Conservation (phyloP, 139 green algal genomes). For the Closterium sp. region DNA sequence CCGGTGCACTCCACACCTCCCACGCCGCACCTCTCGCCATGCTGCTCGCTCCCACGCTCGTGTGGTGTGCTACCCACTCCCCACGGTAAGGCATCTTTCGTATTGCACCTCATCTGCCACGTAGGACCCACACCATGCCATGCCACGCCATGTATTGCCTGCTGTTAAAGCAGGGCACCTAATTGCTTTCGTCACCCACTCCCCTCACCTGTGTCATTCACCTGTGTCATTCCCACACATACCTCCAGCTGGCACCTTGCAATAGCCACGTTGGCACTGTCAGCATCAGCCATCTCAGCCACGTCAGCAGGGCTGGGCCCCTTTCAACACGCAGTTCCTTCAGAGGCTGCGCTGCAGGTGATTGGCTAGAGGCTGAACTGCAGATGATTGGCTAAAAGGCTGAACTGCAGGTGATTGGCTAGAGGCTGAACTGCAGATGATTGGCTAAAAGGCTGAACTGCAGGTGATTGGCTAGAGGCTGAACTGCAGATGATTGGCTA, state of each 20-base stretch:
- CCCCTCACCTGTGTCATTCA: too few species aligned
- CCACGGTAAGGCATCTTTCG: not conserved
- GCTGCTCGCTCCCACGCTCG: not conserved
- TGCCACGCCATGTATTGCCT: too few species aligned
- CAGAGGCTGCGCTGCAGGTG: not conserved
- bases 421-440: too few species aligned
- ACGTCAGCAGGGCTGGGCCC: not conserved
- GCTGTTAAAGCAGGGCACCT: too few species aligned
- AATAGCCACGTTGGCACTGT: not conserved
- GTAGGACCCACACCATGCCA: not conserved
- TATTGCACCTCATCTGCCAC: too few species aligned
- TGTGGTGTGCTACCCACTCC: not conserved
- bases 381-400: too few species aligned
- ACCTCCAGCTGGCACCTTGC: not conserved
- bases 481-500: too few species aligned
- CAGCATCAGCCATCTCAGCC: not conserved
- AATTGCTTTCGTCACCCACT: too few species aligned
- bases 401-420: too few species aligned
- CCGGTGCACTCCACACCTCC: not conserved
- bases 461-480: too few species aligned
- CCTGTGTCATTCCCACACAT: too few species aligned
- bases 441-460: too few species aligned
- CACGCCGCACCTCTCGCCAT: not conserved
- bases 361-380: not conserved
- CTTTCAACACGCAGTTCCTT: not conserved